These are phyloP conservation scores for Euphorbia pulcherrima DNA, from an alignment of 345 rosid species.

Conservation along the genomic window DNA sequence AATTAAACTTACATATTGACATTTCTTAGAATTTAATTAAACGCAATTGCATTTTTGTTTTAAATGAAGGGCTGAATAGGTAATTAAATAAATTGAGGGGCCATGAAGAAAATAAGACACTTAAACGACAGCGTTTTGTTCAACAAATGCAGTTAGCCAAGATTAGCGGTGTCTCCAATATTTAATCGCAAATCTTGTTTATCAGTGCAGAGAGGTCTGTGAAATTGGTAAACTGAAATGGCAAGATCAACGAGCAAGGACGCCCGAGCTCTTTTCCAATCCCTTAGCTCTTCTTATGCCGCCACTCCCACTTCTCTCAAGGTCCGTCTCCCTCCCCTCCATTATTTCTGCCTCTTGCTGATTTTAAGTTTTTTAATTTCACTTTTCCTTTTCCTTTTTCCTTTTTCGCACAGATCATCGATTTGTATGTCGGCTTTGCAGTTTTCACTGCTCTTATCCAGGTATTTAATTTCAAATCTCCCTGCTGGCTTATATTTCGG, in stretches of 20 bases:
- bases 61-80: too few species aligned
- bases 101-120: too few species aligned
- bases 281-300: conserved; percentile 70
- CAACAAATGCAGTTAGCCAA: neutral
- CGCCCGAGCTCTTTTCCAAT: conserved; percentile 64
- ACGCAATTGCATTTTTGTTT: too few species aligned
- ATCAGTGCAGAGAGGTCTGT: neutral
- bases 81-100: too few species aligned
- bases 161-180: neutral
- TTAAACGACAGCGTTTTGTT: too few species aligned
- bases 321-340: conserved; percentile 23
- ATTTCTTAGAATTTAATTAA: too few species aligned
- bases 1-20: too few species aligned
- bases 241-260: conserved; percentile 60
- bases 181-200: neutral
- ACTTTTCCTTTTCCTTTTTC: neutral
- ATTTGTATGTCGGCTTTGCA: conserved; percentile 75
- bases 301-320: conserved; percentile 70
- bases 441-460: conserved; percentile 79
- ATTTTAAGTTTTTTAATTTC: neutral
- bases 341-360: too few species aligned
- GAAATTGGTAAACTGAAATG: conserved; percentile 32
- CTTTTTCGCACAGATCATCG: conserved; percentile 58
- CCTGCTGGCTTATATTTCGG: neutral
- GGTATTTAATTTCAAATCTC: conserved; percentile 32